Conservation (phyloP, 495 filamentous ascomycete genomes). For the Annulohypoxylon stygium region DNA sequence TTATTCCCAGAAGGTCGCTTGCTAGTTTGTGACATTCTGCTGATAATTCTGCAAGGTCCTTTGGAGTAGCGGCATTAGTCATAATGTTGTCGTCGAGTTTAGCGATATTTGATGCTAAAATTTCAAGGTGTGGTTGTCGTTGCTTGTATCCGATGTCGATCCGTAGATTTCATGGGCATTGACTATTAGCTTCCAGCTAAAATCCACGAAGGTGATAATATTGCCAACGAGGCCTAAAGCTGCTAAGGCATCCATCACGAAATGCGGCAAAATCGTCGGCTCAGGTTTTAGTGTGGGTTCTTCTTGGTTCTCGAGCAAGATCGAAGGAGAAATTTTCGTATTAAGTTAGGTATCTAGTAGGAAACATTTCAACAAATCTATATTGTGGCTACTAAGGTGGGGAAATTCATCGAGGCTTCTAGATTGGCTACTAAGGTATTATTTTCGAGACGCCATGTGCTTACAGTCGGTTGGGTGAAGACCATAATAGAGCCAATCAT, state of each 20-base stretch:
- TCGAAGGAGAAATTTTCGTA: too few species aligned
- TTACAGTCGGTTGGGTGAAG: too few species aligned
- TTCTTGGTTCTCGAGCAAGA: background rate
- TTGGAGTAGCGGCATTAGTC: background rate
- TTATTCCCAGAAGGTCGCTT: slow-evolving; percentile 2
- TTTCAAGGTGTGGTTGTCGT: background rate
- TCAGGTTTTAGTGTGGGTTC: background rate
- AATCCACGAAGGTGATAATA: slow-evolving; percentile 46
- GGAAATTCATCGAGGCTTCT: too few species aligned
- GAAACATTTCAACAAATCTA: too few species aligned
- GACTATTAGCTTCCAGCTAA: slow-evolving; percentile 41
- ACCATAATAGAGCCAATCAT: too few species aligned
- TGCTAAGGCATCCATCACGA: slow-evolving; percentile 46
- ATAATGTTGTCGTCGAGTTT: background rate
- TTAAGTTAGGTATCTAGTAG: too few species aligned
- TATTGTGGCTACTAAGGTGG: too few species aligned
- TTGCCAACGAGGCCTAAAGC: slow-evolving; percentile 44
- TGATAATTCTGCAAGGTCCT: background rate
- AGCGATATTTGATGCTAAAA: slow-evolving; percentile 1
- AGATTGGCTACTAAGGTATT: too few species aligned
- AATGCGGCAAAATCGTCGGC: background rate
- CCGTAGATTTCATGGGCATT: slow-evolving; percentile 30
- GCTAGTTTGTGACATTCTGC: background rate
- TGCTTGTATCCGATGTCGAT: slow-evolving; percentile 29
- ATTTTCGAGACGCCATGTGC: too few species aligned